Evolutionary conservation across 169 alveolate species (phyloP), one percentile per base, ranked within the genome.

Genomic region (Plasmodium coatneyi): DNA sequence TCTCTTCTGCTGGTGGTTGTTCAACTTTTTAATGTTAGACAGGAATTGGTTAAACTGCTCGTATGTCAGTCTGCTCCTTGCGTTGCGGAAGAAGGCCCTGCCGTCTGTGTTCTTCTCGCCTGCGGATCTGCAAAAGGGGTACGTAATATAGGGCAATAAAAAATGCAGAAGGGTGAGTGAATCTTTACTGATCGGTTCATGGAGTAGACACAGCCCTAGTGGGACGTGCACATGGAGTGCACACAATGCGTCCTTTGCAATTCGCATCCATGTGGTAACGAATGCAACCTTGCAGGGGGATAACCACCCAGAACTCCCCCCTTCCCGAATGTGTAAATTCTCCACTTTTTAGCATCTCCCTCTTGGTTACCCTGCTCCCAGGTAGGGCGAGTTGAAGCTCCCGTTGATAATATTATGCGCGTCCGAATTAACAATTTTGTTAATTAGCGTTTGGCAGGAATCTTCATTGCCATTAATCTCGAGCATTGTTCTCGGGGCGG

Each of bases 1-100:
- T 76, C 97, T 92, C 32, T 97, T 95, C 82, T 95, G 98, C 82
- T 94, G 97, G 87, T 97, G 98, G 71, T 96, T 96, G 94, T 97
- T 97, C 56, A 97, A 95, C 83, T 97, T 95, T 84, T 96, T 96
- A 71, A 97, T 97, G 93, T 95, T 96, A 30, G 97, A 95, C 60
- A 97, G 84, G 86, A 97, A 95, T 46, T 83, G 84, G 84, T 95
- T 93, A 81, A 97, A 95, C 60, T 96, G 98, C 78, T 97, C 98
- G 46, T 93, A 93, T 9, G 94, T 84, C 72, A 97, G 86, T 32
- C 96, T 86, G 52, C 96, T 93, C 19, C 96, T 81, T 22, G 98
- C 98, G 78, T 94, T 92, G n/a, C 96, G 96, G 79, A 92, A 90
- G 81, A 91, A 95, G 32, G 84, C 82, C 30, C 86, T 76, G n/a